phyloP scores from a whole-genome alignment of 2,329 filamentous ascomycete species.

The Metarhizium humberi region DNA sequence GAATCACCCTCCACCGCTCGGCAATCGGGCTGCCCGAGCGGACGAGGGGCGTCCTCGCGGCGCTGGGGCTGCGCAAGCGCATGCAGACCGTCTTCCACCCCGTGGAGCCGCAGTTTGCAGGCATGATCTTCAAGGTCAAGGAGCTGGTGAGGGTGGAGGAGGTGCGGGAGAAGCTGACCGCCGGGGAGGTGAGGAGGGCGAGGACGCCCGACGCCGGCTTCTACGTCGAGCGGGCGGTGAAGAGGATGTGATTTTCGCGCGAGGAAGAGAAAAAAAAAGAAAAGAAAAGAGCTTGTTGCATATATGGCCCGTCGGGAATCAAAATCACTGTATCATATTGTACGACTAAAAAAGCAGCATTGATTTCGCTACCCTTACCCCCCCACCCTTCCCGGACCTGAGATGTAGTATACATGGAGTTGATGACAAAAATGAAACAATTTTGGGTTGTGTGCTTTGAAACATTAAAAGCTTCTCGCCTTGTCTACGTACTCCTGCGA shows the following conservation, averaged over 20 bases:
- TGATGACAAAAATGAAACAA: neutral
- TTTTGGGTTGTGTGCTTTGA: neutral
- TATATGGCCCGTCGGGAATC: too few relatives aligned
- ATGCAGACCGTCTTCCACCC: constrained; percentile 85
- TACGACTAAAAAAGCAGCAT: neutral
- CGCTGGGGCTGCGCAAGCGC: constrained; percentile 77
- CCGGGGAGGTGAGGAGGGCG: constrained; percentile 58
- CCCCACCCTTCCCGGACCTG: neutral
- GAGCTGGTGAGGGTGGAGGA: constrained; percentile 79
- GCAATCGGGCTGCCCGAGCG: constrained; percentile 80
- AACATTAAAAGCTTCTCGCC: constrained; percentile 36
- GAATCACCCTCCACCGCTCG: constrained; percentile 81
- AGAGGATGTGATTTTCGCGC: constrained; percentile 7
- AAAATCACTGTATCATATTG: neutral
- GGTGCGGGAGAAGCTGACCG: constrained; percentile 55
- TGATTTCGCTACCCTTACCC: neutral
- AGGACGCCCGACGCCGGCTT: constrained; percentile 73
- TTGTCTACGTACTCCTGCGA: constrained; percentile 64
- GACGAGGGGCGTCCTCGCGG: constrained; percentile 69
- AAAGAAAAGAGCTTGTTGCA: too few relatives aligned
- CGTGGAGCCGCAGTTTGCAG: constrained; percentile 69
- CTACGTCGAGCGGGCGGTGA: constrained; percentile 56
- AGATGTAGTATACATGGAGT: neutral
- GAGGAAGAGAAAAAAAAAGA: too few relatives aligned
- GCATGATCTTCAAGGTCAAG: constrained; percentile 90